Evolutionary conservation across 768 basidiomycete genomes (phyloP).

Genomic region (Termitomyces sp.): DNA sequence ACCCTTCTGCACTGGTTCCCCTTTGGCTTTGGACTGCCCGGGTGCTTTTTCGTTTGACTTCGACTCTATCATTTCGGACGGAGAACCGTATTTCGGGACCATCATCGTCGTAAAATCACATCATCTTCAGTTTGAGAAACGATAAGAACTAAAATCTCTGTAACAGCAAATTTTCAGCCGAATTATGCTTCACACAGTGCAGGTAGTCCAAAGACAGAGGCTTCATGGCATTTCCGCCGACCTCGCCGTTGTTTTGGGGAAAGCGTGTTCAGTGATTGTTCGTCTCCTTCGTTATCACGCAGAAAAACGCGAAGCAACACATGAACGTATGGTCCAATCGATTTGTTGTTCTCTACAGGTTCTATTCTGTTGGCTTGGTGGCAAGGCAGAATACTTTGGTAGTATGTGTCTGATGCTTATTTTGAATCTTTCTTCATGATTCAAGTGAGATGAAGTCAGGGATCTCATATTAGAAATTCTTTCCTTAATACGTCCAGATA

Average conservation of each 20-base stretch:
- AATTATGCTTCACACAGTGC: constrained; percentile 9
- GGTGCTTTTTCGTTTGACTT: background rate
- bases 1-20: constrained; percentile 7
- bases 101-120: constrained; percentile 8
- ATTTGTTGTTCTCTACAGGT: constrained; percentile 22
- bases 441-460: constrained; percentile 19
- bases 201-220: background rate
- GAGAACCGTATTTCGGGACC: background rate
- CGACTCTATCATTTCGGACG: background rate
- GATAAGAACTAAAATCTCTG: background rate
- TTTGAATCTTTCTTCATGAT: background rate
- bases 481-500: constrained; percentile 15
- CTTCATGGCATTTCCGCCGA: background rate
- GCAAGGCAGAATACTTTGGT: constrained; percentile 15
- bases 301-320: constrained; percentile 2
- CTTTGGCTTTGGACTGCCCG: background rate
- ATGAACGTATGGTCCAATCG: constrained; percentile 14
- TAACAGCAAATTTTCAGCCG: constrained; percentile 22
- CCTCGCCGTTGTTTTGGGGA: constrained; percentile 20
- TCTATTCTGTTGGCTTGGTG: constrained; percentile 22
- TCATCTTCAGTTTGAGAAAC: background rate
- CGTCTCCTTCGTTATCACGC: constrained; percentile 18
- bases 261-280: constrained; percentile 21
- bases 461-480: constrained; percentile 27
- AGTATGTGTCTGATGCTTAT: constrained; percentile 13